A percentile compares a stretch with the other conserved stretches of the same genome.
Evolutionary conservation across 2,329 filamentous ascomycete genomes (phyloP).

Genomic region (Periconia digitata): DNA sequence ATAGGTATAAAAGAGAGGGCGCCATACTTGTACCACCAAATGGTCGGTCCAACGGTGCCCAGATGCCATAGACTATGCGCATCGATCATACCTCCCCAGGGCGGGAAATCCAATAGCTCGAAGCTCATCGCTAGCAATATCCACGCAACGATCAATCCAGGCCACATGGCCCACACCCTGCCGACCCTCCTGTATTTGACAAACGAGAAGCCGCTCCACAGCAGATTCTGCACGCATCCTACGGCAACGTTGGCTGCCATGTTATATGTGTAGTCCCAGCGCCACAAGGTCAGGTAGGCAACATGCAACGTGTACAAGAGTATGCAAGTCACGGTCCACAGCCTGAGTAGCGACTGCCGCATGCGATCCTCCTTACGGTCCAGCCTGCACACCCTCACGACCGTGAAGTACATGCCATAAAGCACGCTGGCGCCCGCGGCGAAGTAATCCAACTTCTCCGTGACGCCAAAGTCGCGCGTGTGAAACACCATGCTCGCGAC

Average conservation of each 20-base stretch:
- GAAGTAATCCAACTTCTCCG: constrained; percentile 96
- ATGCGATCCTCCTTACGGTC: constrained; percentile 59
- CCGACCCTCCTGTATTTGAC: constrained; percentile 70
- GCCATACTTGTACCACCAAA: constrained; percentile 93
- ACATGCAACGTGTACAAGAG: constrained; percentile 75
- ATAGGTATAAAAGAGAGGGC: not conserved
- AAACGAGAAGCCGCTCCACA: constrained; percentile 87
- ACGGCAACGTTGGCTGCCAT: constrained; percentile 91
- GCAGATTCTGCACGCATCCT: constrained; percentile 75
- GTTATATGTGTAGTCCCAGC: constrained; percentile 97
- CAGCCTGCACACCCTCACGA: constrained; percentile 79
- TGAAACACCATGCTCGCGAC: constrained; percentile 89
- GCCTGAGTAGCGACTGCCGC: constrained; percentile 60
- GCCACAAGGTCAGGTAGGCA: constrained; percentile 78
- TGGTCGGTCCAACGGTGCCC: constrained; percentile 82
- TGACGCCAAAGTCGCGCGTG: constrained; percentile 78
- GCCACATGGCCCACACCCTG: constrained; percentile 82
- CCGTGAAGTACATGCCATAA: constrained; percentile 86
- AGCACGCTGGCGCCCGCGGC: constrained; percentile 86
- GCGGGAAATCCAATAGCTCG: constrained; percentile 92
- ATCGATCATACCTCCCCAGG: constrained; percentile 78
- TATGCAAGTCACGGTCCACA: constrained; percentile 76
- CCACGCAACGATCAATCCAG: constrained; percentile 88
- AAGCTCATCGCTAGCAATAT: constrained; percentile 91
- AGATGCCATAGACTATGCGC: constrained; percentile 96